phyloP scores from a whole-genome alignment of 129 eudicot species.

The Escallonia rubra region DNA sequence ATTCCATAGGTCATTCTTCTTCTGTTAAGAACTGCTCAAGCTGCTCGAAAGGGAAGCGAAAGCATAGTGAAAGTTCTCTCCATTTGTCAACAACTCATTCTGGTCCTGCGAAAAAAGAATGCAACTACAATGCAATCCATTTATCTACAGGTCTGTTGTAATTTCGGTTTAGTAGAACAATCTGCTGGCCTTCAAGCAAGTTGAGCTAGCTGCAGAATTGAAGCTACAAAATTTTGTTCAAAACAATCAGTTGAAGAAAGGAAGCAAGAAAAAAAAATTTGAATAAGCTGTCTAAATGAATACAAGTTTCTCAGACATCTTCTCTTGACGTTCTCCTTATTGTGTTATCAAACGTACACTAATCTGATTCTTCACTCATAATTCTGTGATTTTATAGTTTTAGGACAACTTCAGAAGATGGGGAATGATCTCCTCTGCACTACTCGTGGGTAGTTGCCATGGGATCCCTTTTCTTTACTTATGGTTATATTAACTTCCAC shows the following conservation, averaged over 20 bases:
- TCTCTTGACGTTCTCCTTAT: too few species aligned
- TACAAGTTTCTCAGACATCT: too few species aligned
- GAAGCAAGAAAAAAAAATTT: neutral
- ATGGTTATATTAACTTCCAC: too few species aligned
- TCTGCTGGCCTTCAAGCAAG: neutral
- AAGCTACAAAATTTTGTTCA: neutral
- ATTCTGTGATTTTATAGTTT: too few species aligned
- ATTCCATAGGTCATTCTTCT: slow-evolving; percentile 5
- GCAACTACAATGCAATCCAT: slow-evolving; percentile 10
- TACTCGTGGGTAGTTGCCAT: too few species aligned
- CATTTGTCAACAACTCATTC: neutral
- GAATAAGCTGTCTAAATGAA: too few species aligned
- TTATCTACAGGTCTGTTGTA: slow-evolving; percentile 32
- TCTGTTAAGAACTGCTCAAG: slow-evolving; percentile 8
- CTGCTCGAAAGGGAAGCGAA: slow-evolving; percentile 33
- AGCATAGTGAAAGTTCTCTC: slow-evolving; percentile 11
- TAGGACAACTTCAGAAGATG: too few species aligned
- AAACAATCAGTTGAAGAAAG: neutral
- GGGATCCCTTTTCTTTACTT: too few species aligned
- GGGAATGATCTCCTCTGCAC: too few species aligned
- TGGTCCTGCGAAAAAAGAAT: slow-evolving; percentile 12
- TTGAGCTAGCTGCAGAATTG: neutral
- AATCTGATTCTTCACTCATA: too few species aligned
- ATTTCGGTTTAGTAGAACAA: neutral
- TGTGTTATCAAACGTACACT: too few species aligned